Evolutionary conservation across 148 eudicot species (phyloP).

Genomic region (Rhododendron griersonianum): DNA sequence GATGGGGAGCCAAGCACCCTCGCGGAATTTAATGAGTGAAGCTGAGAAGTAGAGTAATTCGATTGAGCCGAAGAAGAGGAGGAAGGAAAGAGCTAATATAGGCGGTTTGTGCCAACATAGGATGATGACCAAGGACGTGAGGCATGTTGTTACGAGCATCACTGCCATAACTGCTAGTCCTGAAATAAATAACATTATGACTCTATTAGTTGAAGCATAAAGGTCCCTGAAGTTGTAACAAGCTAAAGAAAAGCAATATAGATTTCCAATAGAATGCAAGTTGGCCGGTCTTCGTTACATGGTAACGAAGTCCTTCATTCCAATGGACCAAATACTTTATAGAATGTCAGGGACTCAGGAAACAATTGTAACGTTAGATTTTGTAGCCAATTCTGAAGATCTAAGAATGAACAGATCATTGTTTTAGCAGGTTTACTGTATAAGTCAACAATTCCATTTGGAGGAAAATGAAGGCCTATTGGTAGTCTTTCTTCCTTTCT

Average conservation of each 20-base stretch:
- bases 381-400: neutral
- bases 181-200: conserved; percentile 26
- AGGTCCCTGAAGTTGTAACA: neutral
- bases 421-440: neutral
- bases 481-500: neutral
- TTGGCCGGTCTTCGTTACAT: neutral
- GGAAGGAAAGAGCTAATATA: conserved; percentile 57
- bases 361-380: neutral
- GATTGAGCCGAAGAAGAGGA: conserved; percentile 84
- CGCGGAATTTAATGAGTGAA: conserved; percentile 77
- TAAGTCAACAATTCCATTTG: neutral
- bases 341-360: neutral
- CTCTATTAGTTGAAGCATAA: neutral
- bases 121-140: conserved; percentile 78
- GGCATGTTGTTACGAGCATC: conserved; percentile 93
- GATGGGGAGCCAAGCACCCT: conserved; percentile 96
- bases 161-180: conserved; percentile 94
- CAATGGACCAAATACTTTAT: neutral
- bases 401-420: neutral
- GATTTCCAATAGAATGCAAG: neutral
- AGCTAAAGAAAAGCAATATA: neutral
- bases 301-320: neutral
- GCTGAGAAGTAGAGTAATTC: conserved; percentile 90
- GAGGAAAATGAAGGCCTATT: neutral
- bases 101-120: conserved; percentile 90